phyloP scores from a whole-genome alignment of 2,329 filamentous ascomycete species.

The Claviceps cyperi region DNA sequence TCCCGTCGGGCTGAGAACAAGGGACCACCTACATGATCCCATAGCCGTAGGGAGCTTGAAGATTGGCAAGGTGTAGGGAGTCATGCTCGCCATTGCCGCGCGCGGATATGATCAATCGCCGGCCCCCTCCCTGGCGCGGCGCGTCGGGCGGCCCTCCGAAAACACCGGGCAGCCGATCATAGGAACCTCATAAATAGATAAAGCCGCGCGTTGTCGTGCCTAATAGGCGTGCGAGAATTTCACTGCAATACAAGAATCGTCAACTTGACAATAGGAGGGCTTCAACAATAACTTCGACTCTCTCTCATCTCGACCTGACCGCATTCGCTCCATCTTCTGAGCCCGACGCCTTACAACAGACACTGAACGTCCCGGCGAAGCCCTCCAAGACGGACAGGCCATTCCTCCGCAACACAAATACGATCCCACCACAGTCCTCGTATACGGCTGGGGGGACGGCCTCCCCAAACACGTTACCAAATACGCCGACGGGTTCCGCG shows the following conservation, averaged over 20 bases:
- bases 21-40: neutral
- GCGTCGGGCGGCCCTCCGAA: neutral
- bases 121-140: neutral
- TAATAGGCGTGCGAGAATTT: too few species aligned
- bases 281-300: too few species aligned
- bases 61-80: neutral
- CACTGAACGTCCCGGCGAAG: constrained; percentile 17
- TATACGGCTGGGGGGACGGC: constrained; percentile 46
- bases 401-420: neutral
- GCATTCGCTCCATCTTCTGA: neutral
- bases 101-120: neutral
- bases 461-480: constrained; percentile 39
- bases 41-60: neutral
- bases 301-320: too few species aligned
- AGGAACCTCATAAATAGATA: neutral
- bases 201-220: neutral
- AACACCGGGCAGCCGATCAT: neutral
- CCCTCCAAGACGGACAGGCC: constrained; percentile 8
- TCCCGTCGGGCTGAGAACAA: neutral
- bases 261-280: too few species aligned
- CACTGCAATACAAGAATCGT: too few species aligned
- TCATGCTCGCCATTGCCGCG: neutral
- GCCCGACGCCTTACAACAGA: neutral
- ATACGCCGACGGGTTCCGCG: constrained; percentile 36
- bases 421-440: constrained; percentile 32